Conservation (phyloP, 2,329 filamentous ascomycete genomes). For the Sporothrix phasma region DNA sequence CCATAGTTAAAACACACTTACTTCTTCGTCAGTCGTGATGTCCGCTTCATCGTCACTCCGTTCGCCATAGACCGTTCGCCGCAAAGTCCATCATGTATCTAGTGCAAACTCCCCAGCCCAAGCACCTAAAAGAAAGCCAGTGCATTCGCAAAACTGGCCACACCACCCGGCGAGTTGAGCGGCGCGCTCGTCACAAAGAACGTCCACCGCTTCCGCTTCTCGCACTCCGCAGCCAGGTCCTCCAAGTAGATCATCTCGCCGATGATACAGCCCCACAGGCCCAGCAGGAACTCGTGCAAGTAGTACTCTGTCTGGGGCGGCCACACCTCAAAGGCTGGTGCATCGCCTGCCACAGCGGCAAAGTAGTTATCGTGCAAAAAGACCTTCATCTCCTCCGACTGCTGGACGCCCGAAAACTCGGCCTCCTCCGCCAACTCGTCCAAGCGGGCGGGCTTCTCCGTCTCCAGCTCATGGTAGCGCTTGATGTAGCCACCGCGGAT, state of each 20-base stretch:
- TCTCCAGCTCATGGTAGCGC: constrained; percentile 41
- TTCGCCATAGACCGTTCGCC: no score
- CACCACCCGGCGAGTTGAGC: constrained; percentile 45
- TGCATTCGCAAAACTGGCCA: constrained; percentile 28
- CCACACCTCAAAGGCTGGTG: constrained; percentile 47
- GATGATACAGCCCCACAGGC: constrained; percentile 43
- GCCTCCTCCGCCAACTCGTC: constrained; percentile 24
- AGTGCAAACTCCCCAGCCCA: neutral
- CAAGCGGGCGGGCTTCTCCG: constrained; percentile 26
- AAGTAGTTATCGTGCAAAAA: constrained; percentile 65
- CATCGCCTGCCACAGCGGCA: constrained; percentile 53
- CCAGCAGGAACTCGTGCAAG: constrained; percentile 40
- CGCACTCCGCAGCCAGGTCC: constrained; percentile 42
- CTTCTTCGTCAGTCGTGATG: no score
- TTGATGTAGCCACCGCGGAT: constrained; percentile 55
- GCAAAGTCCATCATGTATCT: neutral
- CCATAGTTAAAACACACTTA: no score
- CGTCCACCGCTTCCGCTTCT: constrained; percentile 41
- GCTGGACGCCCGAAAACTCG: constrained; percentile 32
- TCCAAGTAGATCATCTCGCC: constrained; percentile 49
- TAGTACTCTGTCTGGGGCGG: constrained; percentile 17
- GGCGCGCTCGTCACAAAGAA: constrained; percentile 54
- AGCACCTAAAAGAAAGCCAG: constrained; percentile 2
- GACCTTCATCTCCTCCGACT: constrained; percentile 41
- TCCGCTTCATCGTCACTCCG: neutral